Evolutionary conservation across 371 early-diverging fungal genomes (phyloP).

Genomic region (Mucor plumbeus): DNA sequence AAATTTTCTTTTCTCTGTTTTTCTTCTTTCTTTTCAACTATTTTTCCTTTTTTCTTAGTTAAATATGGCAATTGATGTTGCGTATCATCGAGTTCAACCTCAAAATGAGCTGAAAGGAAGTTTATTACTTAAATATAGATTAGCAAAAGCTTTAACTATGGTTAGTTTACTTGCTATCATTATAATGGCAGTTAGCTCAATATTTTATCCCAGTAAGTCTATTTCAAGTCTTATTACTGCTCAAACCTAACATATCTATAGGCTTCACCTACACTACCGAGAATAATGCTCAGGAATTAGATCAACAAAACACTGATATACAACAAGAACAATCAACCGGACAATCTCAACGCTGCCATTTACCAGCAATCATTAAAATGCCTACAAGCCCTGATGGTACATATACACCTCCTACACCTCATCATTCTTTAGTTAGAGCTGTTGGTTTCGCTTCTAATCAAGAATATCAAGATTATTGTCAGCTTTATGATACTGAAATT

Average conservation of each 20-base stretch:
- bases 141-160: constrained; percentile 42
- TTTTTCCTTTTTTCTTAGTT: constrained; percentile 36
- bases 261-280: neutral
- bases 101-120: constrained; percentile 30
- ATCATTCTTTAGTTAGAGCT: constrained; percentile 38
- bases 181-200: constrained; percentile 37
- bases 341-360: constrained; percentile 14
- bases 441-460: constrained; percentile 31
- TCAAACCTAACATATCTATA: neutral
- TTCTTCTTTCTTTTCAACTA: neutral
- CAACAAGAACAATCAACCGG: neutral
- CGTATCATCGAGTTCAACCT: constrained; percentile 29
- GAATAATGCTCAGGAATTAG: neutral
- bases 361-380: constrained; percentile 30
- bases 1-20: too few species aligned
- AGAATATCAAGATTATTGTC: constrained; percentile 47
- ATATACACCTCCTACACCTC: constrained; percentile 53
- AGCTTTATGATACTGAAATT: constrained; percentile 29
- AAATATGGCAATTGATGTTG: constrained; percentile 36
- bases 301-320: neutral
- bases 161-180: constrained; percentile 44
- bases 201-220: constrained; percentile 43
- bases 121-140: constrained; percentile 36
- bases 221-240: neutral
- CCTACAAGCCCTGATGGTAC: constrained; percentile 39